phyloP scores from a whole-genome alignment of 1,284 basidiomycete genomes.

The Cryptococcus amylolentus region DNA sequence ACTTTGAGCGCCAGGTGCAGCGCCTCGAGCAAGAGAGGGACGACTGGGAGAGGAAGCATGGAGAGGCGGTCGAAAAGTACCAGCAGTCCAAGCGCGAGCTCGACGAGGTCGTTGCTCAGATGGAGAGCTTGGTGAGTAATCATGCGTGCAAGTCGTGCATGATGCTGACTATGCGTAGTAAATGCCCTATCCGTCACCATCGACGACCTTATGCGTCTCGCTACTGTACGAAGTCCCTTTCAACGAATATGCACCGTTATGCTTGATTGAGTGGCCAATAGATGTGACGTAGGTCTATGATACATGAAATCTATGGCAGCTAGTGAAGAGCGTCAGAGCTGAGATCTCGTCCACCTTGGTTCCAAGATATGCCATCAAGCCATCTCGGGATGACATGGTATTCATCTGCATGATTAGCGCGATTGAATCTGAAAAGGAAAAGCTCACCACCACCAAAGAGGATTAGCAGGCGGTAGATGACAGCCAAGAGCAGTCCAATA shows the following conservation, averaged over 20 bases:
- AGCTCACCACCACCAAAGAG: slow-evolving; percentile 34
- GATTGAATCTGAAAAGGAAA: not conserved
- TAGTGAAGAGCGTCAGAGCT: not conserved
- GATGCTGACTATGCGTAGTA: not conserved
- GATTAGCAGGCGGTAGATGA: slow-evolving; percentile 36
- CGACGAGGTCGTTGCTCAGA: slow-evolving; percentile 76
- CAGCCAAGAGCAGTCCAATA: slow-evolving; percentile 29
- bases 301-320: not conserved
- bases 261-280: not conserved
- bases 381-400: slow-evolving; percentile 37
- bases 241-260: not conserved
- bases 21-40: slow-evolving; percentile 89
- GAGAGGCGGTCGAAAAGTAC: slow-evolving; percentile 76
- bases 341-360: not conserved
- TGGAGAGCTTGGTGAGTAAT: slow-evolving; percentile 64
- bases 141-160: not conserved
- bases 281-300: not conserved
- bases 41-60: slow-evolving; percentile 89
- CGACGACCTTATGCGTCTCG: no score
- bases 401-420: slow-evolving; percentile 23
- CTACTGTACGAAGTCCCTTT: no score
- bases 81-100: slow-evolving; percentile 74
- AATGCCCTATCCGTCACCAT: not conserved
- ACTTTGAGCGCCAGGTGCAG: slow-evolving; percentile 90
- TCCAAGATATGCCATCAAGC: slow-evolving; percentile 26